Percentiles rank a stretch among this genome's conserved stretches.
These are phyloP conservation scores for Marvania coccoides DNA, from an alignment of 139 green algal species.

Conservation along the genomic window DNA sequence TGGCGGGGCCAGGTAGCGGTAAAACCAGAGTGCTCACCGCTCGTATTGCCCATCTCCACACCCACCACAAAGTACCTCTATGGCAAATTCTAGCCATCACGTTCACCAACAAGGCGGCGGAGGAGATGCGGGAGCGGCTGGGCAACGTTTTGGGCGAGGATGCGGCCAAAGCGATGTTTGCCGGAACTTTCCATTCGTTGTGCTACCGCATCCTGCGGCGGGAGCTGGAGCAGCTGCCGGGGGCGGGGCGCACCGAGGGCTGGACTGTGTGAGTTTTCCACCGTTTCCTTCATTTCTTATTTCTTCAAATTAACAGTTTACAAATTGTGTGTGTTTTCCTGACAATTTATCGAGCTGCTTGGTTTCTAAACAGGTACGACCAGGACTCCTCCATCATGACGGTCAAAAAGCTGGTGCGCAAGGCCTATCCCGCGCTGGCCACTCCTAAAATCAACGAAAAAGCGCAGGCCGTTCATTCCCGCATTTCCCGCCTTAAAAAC, in stretches of 20 bases:
- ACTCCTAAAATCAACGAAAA: not conserved
- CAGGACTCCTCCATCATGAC: slow-evolving; percentile 22
- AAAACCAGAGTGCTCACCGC: slow-evolving; percentile 71
- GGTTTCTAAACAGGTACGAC: no score
- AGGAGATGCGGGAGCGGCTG: slow-evolving; percentile 50
- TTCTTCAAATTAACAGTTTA: no score
- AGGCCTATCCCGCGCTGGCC: not conserved
- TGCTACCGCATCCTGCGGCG: slow-evolving; percentile 20
- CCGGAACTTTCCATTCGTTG: slow-evolving; percentile 66
- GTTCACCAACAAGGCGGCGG: slow-evolving; percentile 72
- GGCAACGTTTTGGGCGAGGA: slow-evolving; percentile 14
- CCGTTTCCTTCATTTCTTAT: no score
- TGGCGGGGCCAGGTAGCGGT: slow-evolving; percentile 59
- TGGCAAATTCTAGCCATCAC: slow-evolving; percentile 63
- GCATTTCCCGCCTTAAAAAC: slow-evolving; percentile 23
- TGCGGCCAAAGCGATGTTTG: slow-evolving; percentile 1
- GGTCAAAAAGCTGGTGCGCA: slow-evolving; percentile 23
- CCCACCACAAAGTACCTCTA: slow-evolving; percentile 21
- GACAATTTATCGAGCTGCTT: no score
- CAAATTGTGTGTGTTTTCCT: no score
- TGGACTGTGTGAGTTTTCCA: no score
- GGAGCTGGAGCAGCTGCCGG: not conserved
- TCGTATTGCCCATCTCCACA: slow-evolving; percentile 51
- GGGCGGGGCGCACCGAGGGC: not conserved
- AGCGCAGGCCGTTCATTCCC: not conserved